Conservation (phyloP, 2,329 filamentous ascomycete genomes). For the Monilinia fructicola region DNA sequence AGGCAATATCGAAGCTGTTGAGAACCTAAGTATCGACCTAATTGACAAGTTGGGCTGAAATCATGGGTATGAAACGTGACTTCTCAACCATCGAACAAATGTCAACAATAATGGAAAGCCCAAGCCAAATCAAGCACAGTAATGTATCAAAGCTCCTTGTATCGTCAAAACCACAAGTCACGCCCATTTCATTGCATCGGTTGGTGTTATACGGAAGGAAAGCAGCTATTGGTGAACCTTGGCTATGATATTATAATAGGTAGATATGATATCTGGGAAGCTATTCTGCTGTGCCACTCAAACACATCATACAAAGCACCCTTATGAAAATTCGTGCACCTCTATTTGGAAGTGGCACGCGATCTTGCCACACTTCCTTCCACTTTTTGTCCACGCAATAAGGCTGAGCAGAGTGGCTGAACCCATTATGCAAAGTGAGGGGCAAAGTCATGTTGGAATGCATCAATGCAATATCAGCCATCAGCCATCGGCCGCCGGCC, state of each 20-base stretch:
- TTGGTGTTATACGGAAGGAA: neutral
- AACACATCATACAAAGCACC: neutral
- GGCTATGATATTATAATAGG: neutral
- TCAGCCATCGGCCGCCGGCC: neutral
- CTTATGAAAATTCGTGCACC: neutral
- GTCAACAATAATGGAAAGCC: neutral
- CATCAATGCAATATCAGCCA: neutral
- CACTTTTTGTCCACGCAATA: conserved; percentile 6
- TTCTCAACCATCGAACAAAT: neutral
- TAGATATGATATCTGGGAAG: neutral
- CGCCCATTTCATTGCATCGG: neutral
- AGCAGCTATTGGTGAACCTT: neutral
- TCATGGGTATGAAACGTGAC: neutral
- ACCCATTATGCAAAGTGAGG: neutral
- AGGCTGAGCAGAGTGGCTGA: conserved; percentile 2
- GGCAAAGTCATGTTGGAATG: neutral
- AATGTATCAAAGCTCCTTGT: neutral
- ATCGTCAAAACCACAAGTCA: neutral
- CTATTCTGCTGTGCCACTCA: conserved; percentile 1
- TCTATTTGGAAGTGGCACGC: neutral
- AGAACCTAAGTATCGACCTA: neutral
- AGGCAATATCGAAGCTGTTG: neutral
- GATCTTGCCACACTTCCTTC: neutral
- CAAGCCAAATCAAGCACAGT: no score
- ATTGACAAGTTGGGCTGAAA: conserved; percentile 2